Evolutionary conservation across 2,329 filamentous ascomycete genomes (phyloP), one percentile per base, ranked within the genome.

Genomic region (Aspergillus quadricinctus): DNA sequence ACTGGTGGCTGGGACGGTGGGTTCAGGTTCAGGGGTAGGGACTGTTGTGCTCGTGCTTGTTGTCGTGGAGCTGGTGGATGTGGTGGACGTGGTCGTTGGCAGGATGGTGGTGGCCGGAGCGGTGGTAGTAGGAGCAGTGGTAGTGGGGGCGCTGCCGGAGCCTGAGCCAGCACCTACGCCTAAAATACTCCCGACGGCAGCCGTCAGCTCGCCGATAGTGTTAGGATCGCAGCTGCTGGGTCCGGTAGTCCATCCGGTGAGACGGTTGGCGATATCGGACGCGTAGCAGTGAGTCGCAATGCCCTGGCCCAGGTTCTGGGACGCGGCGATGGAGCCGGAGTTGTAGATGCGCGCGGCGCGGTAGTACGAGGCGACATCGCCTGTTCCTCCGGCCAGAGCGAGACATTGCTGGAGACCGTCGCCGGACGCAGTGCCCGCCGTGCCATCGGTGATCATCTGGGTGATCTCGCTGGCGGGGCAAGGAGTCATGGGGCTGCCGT

Each of bases 291-390:
- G 59, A 19, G 68, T 69, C 11, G 67, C 64, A 21, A 51, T 53
- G n/a, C 66, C 64, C 25, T 58, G 53, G 49, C 64, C 65, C 4
- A 77, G 66, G 55, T 77, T 73, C 1, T 65, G 66, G 4, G 61
- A 62, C 0, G 61, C 5, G 41, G 63, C 66, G 23, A 77, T 62
- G 0, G 66, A 67, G 35, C 75, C 75, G 0, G 75, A 77, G 62
- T 77, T 78, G 64, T 78, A 78, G 48, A 71, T 64, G 27, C 75
- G 64, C 7, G 75, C 73, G 21, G 70, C 74, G 49, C 68, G 69
- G 61, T 69, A 70, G 62, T 62, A 69, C n/a, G 55, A 50, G 3
- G 59, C 35, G 1, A 56, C 69, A 10, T 67, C 69, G 2, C 56
- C 28, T 9, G 28, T 59, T 19, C 66, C 61, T 35, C 51, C 66